Conservation (phyloP, 2,329 filamentous ascomycete species). For the Triangularia verruculosa region DNA sequence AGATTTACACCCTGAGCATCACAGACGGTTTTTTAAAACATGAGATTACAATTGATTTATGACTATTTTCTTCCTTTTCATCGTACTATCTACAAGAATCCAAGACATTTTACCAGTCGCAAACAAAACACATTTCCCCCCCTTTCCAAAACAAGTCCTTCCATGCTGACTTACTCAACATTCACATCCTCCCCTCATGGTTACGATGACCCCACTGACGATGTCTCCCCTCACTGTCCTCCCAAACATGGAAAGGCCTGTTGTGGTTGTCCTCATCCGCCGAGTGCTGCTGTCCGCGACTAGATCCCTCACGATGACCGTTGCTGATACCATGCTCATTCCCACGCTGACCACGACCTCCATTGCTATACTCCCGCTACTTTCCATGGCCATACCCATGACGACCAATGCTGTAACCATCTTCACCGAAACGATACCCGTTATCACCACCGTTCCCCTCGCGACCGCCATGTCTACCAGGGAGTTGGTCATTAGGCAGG, state of each 20-base stretch:
- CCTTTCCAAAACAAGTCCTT: not conserved
- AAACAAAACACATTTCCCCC: not conserved
- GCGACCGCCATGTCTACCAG: not conserved
- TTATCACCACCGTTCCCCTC: not conserved
- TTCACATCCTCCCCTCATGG: not conserved
- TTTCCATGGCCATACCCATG: not conserved
- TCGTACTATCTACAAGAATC: no score
- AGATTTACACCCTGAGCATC: no score
- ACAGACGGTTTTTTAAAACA: no score
- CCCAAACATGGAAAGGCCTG: not conserved
- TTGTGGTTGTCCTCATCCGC: not conserved
- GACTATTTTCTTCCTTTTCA: no score
- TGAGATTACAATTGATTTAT: no score
- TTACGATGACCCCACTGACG: not conserved
- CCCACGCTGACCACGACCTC: no score
- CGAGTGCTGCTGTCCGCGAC: not conserved
- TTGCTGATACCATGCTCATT: not conserved
- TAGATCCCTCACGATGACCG: not conserved
- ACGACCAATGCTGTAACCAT: not conserved
- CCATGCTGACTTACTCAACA: not conserved
- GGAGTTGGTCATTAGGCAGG: not conserved
- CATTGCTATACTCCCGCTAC: not conserved
- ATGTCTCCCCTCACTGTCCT: not conserved
- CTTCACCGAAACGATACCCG: not conserved
- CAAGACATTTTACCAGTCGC: no score